A percentile compares a stretch with the other conserved stretches of the same genome.
Conservation (phyloP, 2,329 filamentous ascomycete genomes). For the Colletotrichum trifolii region DNA sequence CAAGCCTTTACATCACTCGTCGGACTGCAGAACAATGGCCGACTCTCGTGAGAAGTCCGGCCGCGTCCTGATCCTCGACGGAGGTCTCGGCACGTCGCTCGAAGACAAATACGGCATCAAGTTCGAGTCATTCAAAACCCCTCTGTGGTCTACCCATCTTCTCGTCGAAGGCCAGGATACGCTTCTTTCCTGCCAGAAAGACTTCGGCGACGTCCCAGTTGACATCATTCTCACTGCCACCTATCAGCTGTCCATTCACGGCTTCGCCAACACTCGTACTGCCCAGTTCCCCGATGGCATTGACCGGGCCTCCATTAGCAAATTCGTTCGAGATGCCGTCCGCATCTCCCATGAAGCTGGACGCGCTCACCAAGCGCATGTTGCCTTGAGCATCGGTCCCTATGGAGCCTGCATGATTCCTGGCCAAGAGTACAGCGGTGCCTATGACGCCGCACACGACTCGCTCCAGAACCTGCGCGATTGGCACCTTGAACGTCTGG, state of each 20-base stretch:
- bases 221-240: conserved; percentile 75
- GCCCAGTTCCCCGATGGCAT: conserved; percentile 57
- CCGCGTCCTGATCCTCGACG: conserved; percentile 66
- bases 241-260: conserved; percentile 71
- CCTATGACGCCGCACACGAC: conserved; percentile 64
- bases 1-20: not conserved
- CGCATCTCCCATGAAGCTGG: conserved; percentile 52
- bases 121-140: conserved; percentile 62
- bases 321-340: conserved; percentile 57
- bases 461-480: conserved; percentile 55
- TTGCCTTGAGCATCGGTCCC: conserved; percentile 72
- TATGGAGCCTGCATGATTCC: conserved; percentile 76
- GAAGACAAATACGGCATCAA: conserved; percentile 64
- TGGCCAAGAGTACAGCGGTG: conserved; percentile 72
- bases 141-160: conserved; percentile 76
- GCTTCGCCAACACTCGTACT: conserved; percentile 63
- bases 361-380: conserved; percentile 41
- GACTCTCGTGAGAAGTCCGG: conserved; percentile 8
- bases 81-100: conserved; percentile 75
- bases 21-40: conserved; percentile 19
- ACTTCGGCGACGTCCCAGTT: conserved; percentile 66
- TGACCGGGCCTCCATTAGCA: conserved; percentile 48
- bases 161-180: conserved; percentile 65
- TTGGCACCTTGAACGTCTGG: conserved; percentile 69
- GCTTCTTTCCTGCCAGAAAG: conserved; percentile 64